These are phyloP conservation scores for Styphnolobium japonicum DNA, from an alignment of 306 rosid species.

Conservation along the genomic window DNA sequence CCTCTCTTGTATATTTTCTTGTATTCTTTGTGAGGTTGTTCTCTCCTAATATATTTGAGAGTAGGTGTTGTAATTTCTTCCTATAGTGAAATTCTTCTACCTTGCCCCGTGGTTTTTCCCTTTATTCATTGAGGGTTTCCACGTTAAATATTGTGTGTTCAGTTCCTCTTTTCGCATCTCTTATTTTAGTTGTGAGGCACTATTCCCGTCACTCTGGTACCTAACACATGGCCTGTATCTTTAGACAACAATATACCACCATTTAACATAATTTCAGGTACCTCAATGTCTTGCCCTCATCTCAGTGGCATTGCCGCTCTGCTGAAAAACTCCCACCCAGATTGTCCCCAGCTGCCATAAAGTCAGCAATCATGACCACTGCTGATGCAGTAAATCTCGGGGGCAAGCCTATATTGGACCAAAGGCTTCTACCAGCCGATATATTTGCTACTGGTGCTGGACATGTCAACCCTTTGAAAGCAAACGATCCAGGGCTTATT, in stretches of 20 bases:
- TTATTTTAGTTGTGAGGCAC: no score
- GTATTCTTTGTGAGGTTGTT: no score
- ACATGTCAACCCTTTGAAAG: slow-evolving; percentile 55
- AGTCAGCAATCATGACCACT: slow-evolving; percentile 53
- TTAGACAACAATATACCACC: slow-evolving; percentile 22
- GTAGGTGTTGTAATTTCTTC: no score
- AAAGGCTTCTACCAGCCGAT: slow-evolving; percentile 35
- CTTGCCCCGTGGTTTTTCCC: no score
- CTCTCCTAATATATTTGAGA: no score
- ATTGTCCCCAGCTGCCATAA: slow-evolving; percentile 65
- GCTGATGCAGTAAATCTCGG: slow-evolving; percentile 20
- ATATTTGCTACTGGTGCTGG: slow-evolving; percentile 54
- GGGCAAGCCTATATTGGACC: slow-evolving; percentile 27
- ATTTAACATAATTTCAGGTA: slow-evolving; percentile 42
- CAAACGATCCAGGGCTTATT: slow-evolving; percentile 50
- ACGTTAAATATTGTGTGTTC: no score
- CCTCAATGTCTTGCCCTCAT: slow-evolving; percentile 65
- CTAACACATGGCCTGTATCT: slow-evolving; percentile 46
- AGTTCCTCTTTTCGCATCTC: no score
- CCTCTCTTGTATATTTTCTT: no score
- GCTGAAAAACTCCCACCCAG: slow-evolving; percentile 56
- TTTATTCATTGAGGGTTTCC: no score
- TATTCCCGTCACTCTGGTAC: no score
- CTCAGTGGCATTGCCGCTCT: slow-evolving; percentile 55
- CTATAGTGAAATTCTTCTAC: no score